Evolutionary conservation across 1,139 yeast genomes (phyloP).

Genomic region (Yarrowia galli): DNA sequence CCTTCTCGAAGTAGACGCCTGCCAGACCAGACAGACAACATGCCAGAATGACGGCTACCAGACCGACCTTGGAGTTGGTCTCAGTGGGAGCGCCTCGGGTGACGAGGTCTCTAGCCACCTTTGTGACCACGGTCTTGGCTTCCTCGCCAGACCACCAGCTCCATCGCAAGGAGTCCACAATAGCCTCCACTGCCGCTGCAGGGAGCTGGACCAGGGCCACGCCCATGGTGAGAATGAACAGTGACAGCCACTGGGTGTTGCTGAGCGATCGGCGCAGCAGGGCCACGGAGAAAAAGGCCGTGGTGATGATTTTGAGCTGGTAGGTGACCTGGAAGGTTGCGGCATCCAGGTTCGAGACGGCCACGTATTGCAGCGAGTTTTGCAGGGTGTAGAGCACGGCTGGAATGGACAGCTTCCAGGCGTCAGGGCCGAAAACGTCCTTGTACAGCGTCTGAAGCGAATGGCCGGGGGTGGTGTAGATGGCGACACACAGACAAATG

Average conservation of each 20-base stretch:
- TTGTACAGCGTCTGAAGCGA: constrained; percentile 10
- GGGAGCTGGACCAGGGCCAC: constrained; percentile 53
- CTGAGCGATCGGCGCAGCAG: constrained; percentile 48
- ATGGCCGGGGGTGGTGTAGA: constrained; percentile 37
- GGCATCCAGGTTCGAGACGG: constrained; percentile 52
- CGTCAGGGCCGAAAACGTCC: constrained; percentile 48
- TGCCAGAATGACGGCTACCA: constrained; percentile 49
- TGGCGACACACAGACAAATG: constrained; percentile 48
- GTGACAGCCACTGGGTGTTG: constrained; percentile 49
- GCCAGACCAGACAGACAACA: constrained; percentile 51
- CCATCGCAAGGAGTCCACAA: constrained; percentile 32
- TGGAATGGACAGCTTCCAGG: constrained; percentile 52
- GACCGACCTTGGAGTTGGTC: constrained; percentile 46
- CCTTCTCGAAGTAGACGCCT: constrained; percentile 53
- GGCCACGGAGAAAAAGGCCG: constrained; percentile 51
- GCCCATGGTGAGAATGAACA: constrained; percentile 49
- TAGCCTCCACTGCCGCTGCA: constrained; percentile 40
- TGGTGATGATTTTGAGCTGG: constrained; percentile 52
- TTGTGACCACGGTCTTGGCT: constrained; percentile 14
- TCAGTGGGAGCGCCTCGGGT: constrained; percentile 39
- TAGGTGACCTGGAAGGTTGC: constrained; percentile 53
- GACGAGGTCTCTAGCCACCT: constrained; percentile 28
- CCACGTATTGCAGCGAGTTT: constrained; percentile 51
- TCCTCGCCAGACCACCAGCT: constrained; percentile 28
- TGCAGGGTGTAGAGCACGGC: constrained; percentile 51